Evolutionary conservation across 202 grass and related monocot species (phyloP).

Genomic region (Brachypodium distachyon): DNA sequence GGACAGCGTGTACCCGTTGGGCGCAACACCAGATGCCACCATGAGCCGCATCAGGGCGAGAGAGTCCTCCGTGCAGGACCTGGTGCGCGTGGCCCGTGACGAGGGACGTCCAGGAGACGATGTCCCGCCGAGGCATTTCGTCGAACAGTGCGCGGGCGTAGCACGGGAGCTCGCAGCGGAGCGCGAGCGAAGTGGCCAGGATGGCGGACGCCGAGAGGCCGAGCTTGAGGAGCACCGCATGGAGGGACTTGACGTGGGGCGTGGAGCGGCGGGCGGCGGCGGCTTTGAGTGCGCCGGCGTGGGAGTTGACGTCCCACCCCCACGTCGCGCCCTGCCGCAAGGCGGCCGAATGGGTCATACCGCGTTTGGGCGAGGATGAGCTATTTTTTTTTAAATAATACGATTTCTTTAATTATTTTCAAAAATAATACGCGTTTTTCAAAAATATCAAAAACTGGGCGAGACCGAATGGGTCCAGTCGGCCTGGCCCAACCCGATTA

Average conservation of each 20-base stretch:
- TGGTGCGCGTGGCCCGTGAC: conserved; percentile 44
- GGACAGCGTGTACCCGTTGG: conserved; percentile 43
- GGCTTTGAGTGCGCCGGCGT: conserved; percentile 39
- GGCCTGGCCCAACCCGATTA: too few relatives aligned
- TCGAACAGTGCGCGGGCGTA: conserved; percentile 41
- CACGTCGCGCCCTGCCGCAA: not conserved
- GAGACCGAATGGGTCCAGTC: too few relatives aligned
- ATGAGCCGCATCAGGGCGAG: conserved; percentile 28
- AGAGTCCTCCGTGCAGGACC: not conserved
- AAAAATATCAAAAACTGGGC: too few relatives aligned
- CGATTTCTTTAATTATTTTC: too few relatives aligned
- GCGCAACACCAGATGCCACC: not conserved
- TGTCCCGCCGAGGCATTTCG: conserved; percentile 33
- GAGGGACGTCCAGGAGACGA: conserved; percentile 62
- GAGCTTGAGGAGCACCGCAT: conserved; percentile 41
- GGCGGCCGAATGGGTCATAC: not conserved
- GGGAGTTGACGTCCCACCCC: conserved; percentile 31
- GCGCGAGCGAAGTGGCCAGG: conserved; percentile 20
- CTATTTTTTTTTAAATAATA: too few relatives aligned
- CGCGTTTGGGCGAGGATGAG: too few relatives aligned
- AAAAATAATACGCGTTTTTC: too few relatives aligned
- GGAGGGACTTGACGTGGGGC: conserved; percentile 19
- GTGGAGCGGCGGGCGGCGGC: not conserved
- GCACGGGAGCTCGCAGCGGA: conserved; percentile 19
- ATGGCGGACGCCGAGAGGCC: conserved; percentile 33